These are phyloP conservation scores for Coemansia sp. DNA, from an alignment of 192 early-diverging fungal species.

Conservation along the genomic window DNA sequence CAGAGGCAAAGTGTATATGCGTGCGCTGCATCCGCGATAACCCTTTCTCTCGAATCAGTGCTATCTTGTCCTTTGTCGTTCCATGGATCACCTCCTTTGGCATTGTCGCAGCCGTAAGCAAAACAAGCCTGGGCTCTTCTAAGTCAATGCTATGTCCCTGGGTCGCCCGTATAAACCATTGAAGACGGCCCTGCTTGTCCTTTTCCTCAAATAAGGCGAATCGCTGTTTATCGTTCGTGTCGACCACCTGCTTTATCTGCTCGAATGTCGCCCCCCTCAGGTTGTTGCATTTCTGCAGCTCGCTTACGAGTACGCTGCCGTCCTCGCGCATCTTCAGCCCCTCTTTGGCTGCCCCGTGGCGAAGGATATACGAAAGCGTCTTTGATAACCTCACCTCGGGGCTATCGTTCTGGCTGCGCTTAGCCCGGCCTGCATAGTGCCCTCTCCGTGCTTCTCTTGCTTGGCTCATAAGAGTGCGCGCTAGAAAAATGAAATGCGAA, in stretches of 20 bases:
- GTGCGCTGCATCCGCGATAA: constrained; percentile 76
- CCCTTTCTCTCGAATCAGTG: constrained; percentile 54
- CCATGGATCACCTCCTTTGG: constrained; percentile 35
- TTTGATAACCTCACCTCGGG: constrained; percentile 66
- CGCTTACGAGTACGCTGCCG: constrained; percentile 68
- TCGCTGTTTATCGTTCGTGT: constrained; percentile 79
- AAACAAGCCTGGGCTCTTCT: constrained; percentile 31
- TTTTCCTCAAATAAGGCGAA: constrained; percentile 58
- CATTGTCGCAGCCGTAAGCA: constrained; percentile 24
- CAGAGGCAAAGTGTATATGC: constrained; percentile 87
- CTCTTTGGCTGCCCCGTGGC: constrained; percentile 79
- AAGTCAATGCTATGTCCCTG: constrained; percentile 77
- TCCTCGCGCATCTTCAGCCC: constrained; percentile 69
- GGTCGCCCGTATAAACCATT: constrained; percentile 74
- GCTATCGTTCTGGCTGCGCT: constrained; percentile 18
- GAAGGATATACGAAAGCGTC: constrained; percentile 73
- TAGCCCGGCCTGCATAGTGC: background rate
- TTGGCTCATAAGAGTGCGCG: background rate
- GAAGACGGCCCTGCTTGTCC: constrained; percentile 6
- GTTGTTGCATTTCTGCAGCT: constrained; percentile 59
- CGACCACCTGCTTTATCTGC: constrained; percentile 66
- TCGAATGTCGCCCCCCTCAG: constrained; percentile 60
- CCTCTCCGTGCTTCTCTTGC: background rate
- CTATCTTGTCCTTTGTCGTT: constrained; percentile 24
- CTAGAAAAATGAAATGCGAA: background rate